Evolutionary conservation across 2,329 filamentous ascomycete species (phyloP).

Genomic region (Plenodomus lindquistii): DNA sequence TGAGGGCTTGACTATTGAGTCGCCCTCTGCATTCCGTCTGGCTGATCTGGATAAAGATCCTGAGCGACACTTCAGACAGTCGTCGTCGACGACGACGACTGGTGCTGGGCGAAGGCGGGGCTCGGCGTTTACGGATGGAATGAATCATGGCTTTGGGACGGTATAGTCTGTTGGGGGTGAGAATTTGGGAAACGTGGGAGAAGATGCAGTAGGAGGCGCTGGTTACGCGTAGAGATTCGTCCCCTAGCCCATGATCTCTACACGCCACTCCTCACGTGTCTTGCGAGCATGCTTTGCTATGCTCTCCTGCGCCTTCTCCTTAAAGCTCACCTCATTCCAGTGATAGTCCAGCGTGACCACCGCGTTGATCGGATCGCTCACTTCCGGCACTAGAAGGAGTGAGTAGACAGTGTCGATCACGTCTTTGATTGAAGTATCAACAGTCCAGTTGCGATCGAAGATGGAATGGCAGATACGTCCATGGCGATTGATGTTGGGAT

Average conservation of each 20-base stretch:
- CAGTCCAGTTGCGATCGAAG: conserved; percentile 44
- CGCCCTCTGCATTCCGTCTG: too few species aligned
- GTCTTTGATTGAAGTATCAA: conserved; percentile 36
- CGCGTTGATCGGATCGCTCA: conserved; percentile 33
- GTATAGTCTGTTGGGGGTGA: neutral
- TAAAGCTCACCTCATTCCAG: conserved; percentile 37
- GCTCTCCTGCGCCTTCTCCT: conserved; percentile 33
- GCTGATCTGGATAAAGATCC: too few species aligned
- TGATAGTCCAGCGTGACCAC: conserved; percentile 38
- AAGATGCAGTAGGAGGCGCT: neutral
- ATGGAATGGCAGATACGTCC: conserved; percentile 44
- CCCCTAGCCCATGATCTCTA: conserved; percentile 9
- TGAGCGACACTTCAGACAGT: too few species aligned
- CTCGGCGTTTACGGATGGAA: too few species aligned
- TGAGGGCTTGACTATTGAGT: too few species aligned
- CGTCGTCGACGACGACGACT: too few species aligned
- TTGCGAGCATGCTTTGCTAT: conserved; percentile 35
- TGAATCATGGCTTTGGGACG: neutral
- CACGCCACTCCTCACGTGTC: conserved; percentile 32
- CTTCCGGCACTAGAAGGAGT: conserved; percentile 39
- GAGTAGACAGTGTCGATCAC: conserved; percentile 42
- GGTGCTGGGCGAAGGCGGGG: too few species aligned
- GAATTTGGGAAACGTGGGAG: neutral
- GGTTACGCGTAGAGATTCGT: neutral
- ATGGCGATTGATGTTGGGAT: conserved; percentile 46